Conservation (phyloP, 352 stramenopile genomes). For the Globisporangium recalcitrans region DNA sequence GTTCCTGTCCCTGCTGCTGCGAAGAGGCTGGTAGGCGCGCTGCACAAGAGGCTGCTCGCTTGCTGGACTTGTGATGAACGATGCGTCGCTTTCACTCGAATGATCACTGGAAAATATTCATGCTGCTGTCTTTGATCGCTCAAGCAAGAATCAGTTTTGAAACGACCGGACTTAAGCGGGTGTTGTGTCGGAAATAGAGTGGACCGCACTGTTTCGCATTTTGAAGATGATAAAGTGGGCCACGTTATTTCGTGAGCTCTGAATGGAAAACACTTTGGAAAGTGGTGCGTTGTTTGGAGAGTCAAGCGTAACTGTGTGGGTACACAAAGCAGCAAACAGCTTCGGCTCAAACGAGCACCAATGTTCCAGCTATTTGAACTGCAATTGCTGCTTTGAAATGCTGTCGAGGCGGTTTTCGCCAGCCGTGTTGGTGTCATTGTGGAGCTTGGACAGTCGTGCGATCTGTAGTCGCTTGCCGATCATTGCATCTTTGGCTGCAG, state of each 20-base stretch:
- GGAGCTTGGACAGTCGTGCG: no score
- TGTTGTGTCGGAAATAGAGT: background rate
- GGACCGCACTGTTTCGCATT: background rate
- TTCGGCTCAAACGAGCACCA: no score
- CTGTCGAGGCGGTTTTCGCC: no score
- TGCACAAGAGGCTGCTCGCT: background rate
- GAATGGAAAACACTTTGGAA: no score
- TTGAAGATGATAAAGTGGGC: background rate
- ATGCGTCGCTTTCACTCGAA: background rate
- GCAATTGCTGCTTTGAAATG: background rate
- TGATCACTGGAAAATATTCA: background rate
- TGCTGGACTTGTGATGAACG: background rate
- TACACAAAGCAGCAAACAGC: background rate
- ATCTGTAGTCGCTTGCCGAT: no score
- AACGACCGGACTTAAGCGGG: background rate
- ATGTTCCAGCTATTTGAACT: background rate
- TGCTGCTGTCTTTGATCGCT: no score
- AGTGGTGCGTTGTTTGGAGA: no score
- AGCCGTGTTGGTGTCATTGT: no score
- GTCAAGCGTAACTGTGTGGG: background rate
- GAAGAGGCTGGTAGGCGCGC: background rate
- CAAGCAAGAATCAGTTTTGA: background rate
- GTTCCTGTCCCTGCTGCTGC: constrained; percentile 1
- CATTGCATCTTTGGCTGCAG: no score
- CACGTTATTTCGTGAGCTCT: background rate